Evolutionary conservation across 768 basidiomycete genomes (phyloP).

Genomic region (Scleroderma bovista): DNA sequence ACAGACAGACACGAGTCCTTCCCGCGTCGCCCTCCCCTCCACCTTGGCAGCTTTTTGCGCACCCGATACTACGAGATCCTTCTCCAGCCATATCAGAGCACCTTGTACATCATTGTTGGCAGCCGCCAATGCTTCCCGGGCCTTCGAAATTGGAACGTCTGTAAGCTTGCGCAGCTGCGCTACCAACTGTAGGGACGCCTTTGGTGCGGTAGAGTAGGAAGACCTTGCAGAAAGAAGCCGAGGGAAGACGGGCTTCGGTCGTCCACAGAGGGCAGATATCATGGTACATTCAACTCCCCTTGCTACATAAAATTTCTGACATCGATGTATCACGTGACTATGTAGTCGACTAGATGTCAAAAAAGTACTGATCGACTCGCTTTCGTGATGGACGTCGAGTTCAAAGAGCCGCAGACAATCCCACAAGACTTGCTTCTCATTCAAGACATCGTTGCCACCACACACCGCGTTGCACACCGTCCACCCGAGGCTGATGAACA

Average conservation of each 20-base stretch:
- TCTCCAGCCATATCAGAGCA: slow-evolving; percentile 78
- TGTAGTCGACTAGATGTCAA: no score
- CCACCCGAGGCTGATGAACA: slow-evolving; percentile 3
- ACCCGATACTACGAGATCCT: slow-evolving; percentile 66
- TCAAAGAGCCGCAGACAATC: slow-evolving; percentile 56
- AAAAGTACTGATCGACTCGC: no score
- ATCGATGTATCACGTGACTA: slow-evolving; percentile 19
- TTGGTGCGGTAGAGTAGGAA: slow-evolving; percentile 51
- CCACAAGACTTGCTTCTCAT: slow-evolving; percentile 77
- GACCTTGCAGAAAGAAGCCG: slow-evolving; percentile 1
- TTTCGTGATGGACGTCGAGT: slow-evolving; percentile 30
- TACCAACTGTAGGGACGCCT: slow-evolving; percentile 70
- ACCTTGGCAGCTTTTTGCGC: slow-evolving; percentile 82
- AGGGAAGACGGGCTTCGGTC: background rate
- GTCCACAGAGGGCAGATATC: slow-evolving; percentile 7
- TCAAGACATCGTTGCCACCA: slow-evolving; percentile 51
- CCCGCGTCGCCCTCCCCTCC: slow-evolving; percentile 61
- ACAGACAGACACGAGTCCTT: slow-evolving; percentile 78
- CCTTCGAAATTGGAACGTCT: slow-evolving; percentile 81
- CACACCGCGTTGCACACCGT: slow-evolving; percentile 4
- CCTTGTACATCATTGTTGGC: slow-evolving; percentile 66
- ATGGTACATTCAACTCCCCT: slow-evolving; percentile 5
- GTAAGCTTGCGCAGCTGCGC: slow-evolving; percentile 79
- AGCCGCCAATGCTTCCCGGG: slow-evolving; percentile 77
- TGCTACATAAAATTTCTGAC: background rate